Conservation (phyloP, 2,329 filamentous ascomycete genomes). For the Orbilia quercus region DNA sequence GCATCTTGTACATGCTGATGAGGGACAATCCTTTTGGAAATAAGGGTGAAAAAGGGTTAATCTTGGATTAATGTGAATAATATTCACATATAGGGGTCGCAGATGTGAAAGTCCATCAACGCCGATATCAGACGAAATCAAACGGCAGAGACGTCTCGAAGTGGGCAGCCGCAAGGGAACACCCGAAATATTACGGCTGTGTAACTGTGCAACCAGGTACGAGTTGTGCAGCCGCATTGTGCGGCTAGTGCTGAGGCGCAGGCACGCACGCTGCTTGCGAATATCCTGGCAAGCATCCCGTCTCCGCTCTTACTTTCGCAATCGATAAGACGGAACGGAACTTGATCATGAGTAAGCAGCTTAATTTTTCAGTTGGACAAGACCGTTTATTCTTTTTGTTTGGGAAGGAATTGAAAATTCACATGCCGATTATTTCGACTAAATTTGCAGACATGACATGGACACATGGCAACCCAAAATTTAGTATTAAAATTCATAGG, state of each 20-base stretch:
- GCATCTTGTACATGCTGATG: no score
- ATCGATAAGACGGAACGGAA: not conserved
- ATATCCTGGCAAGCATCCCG: not conserved
- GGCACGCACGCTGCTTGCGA: not conserved
- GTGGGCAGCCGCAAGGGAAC: conserved; percentile 3
- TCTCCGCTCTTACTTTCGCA: not conserved
- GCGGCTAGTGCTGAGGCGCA: conserved; percentile 22
- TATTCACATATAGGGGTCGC: no score
- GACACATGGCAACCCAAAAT: no score
- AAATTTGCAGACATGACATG: no score
- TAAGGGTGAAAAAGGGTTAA: no score
- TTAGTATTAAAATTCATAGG: no score
- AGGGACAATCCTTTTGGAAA: no score
- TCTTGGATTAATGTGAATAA: no score
- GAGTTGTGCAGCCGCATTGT: not conserved
- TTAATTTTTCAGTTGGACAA: not conserved
- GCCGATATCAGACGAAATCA: not conserved
- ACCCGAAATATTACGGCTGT: not conserved
- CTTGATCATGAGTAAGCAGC: not conserved
- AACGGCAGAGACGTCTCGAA: conserved; percentile 6
- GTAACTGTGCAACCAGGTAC: not conserved
- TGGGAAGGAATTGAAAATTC: no score
- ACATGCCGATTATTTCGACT: no score
- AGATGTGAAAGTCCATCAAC: no score
- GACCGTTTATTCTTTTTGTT: no score